These are phyloP conservation scores for Cornus kousa DNA, from an alignment of 148 eudicot species.

Conservation along the genomic window DNA sequence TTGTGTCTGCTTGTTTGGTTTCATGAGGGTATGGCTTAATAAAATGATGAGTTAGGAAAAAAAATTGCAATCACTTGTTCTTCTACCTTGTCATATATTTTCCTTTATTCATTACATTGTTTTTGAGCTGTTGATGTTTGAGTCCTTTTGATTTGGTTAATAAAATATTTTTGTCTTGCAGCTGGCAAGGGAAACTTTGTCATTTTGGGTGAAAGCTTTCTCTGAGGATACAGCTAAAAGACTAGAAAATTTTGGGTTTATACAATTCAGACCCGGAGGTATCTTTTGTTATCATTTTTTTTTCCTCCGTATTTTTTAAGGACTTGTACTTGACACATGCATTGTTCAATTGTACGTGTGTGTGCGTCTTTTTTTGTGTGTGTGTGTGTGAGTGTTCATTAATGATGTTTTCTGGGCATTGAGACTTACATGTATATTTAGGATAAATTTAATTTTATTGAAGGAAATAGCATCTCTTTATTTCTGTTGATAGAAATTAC, in stretches of 20 bases:
- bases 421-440: not conserved
- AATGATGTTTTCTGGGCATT: not conserved
- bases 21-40: too few species aligned
- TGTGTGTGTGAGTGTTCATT: not conserved
- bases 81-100: not conserved
- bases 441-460: not conserved
- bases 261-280: conserved; percentile 99
- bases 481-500: too few species aligned
- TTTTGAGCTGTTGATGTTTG: not conserved
- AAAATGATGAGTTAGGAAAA: too few species aligned
- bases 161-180: conserved; percentile 37
- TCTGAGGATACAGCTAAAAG: conserved; percentile 98
- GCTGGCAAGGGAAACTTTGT: conserved; percentile 95
- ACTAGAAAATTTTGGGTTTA: conserved; percentile 95
- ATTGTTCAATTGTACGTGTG: not conserved
- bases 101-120: not conserved
- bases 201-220: conserved; percentile 99
- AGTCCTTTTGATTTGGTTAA: conserved; percentile 2
- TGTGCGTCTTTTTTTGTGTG: too few species aligned
- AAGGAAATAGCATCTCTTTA: too few species aligned
- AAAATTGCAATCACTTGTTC: not conserved
- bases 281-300: conserved; percentile 16
- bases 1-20: too few species aligned
- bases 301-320: not conserved
- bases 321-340: not conserved